A percentile compares a stretch with the other conserved stretches of the same genome.
Conservation (phyloP, 2,329 filamentous ascomycete genomes). For the Bretziella fagacearum region DNA sequence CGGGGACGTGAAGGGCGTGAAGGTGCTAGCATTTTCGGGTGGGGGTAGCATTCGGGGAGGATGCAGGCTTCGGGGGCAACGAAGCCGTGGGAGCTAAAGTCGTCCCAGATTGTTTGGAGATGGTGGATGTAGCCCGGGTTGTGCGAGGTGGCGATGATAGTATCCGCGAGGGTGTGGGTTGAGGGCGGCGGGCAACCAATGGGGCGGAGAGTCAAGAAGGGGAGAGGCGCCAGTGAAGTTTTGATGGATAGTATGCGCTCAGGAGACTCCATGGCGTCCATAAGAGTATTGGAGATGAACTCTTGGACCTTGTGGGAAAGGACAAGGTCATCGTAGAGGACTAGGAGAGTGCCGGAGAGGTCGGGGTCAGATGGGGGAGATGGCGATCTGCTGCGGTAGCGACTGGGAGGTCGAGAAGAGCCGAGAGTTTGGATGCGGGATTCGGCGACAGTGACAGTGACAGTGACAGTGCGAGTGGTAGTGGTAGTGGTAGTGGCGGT, state of each 20-base stretch:
- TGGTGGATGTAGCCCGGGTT: constrained; percentile 16
- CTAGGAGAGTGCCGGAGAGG: not conserved
- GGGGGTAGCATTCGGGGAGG: constrained; percentile 18
- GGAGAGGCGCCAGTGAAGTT: constrained; percentile 2
- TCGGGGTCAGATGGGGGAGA: not conserved
- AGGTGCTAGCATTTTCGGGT: constrained; percentile 6
- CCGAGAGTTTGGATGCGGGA: not conserved
- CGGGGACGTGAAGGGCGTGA: constrained; percentile 1
- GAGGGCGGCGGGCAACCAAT: constrained; percentile 3
- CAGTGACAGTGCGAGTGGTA: constrained; percentile 17
- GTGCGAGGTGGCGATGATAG: constrained; percentile 14
- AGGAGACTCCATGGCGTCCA: constrained; percentile 10
- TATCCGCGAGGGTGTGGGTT: constrained; percentile 7
- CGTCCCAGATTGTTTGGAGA: constrained; percentile 14
- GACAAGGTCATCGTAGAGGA: constrained; percentile 10
- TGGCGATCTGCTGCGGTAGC: not conserved
- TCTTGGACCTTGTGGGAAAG: constrained; percentile 7
- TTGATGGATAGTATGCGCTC: constrained; percentile 9
- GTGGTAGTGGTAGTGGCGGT: constrained; percentile 12
- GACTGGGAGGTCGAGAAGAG: not conserved
- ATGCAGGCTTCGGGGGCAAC: constrained; percentile 15
- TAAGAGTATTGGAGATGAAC: constrained; percentile 7
- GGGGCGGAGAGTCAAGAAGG: constrained; percentile 3
- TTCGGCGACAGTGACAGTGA: constrained; percentile 16
- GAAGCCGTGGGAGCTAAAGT: constrained; percentile 14